Percentiles rank a stretch among this genome's conserved stretches.
phyloP scores from a whole-genome alignment of 2,329 filamentous ascomycete genomes.

The Exophiala bonariae region DNA sequence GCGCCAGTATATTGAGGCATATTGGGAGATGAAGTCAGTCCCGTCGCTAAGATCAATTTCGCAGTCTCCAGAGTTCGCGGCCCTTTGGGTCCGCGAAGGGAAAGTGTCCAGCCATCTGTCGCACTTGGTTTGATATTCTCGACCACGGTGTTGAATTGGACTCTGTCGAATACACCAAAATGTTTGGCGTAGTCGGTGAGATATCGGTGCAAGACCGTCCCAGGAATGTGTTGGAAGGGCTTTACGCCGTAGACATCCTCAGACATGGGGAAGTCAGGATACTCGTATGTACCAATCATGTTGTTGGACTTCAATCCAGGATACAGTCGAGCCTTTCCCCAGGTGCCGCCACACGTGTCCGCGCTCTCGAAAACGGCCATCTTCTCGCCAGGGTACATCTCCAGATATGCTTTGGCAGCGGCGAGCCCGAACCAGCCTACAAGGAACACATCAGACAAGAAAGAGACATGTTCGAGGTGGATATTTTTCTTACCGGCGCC shows the following conservation, averaged over 20 bases:
- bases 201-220: conserved; percentile 57
- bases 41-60: conserved; percentile 63
- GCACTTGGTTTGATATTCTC: conserved; percentile 45
- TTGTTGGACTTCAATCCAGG: conserved; percentile 73
- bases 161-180: conserved; percentile 50
- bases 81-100: conserved; percentile 18
- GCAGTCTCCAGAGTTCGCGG: conserved; percentile 30
- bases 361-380: conserved; percentile 61
- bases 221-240: conserved; percentile 60
- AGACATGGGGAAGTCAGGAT: conserved; percentile 71
- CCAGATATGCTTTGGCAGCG: conserved; percentile 61
- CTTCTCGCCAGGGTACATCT: conserved; percentile 58
- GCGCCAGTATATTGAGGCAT: conserved; percentile 54
- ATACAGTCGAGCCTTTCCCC: conserved; percentile 66
- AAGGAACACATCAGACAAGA: conserved; percentile 1
- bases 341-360: conserved; percentile 65
- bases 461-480: not conserved
- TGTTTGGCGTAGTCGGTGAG: conserved; percentile 56
- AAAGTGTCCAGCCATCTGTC: conserved; percentile 39
- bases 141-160: conserved; percentile 55
- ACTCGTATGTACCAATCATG: conserved; percentile 71
- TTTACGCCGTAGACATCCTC: conserved; percentile 50
- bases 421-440: conserved; percentile 58
- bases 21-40: conserved; percentile 59
- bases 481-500: conserved; percentile 49